Conservation (phyloP, 139 green algal species). For the Asterochloris sp. region DNA sequence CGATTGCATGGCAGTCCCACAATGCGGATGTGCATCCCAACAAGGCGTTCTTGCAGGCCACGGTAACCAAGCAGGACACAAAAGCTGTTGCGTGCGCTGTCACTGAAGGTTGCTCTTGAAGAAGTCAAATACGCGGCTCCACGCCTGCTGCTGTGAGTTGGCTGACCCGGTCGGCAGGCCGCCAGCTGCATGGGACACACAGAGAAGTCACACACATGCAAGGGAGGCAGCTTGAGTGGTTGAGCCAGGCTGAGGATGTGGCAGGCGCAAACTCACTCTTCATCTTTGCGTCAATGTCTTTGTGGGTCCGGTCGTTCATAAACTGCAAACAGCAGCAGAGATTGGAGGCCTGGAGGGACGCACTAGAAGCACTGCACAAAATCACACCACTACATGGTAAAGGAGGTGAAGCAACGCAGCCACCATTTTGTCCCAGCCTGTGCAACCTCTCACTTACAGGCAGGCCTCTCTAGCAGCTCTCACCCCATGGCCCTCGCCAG, state of each 20-base stretch:
- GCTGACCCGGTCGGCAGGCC: conserved; percentile 2
- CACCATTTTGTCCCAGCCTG: too few relatives aligned
- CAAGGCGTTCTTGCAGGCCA: too few relatives aligned
- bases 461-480: too few relatives aligned
- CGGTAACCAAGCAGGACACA: too few relatives aligned
- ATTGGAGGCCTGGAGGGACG: background rate
- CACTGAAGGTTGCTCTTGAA: background rate
- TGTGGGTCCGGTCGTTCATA: conserved; percentile 33
- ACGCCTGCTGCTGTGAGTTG: conserved; percentile 4
- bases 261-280: background rate
- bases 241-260: background rate
- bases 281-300: conserved; percentile 22
- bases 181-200: conserved; percentile 2
- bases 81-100: too few relatives aligned
- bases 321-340: conserved; percentile 42
- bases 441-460: too few relatives aligned
- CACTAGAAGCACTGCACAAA: too few relatives aligned
- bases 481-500: conserved; percentile 14
- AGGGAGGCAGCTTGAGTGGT: background rate
- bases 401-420: too few relatives aligned
- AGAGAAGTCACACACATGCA: background rate
- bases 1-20: too few relatives aligned
- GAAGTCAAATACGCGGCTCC: conserved; percentile 4
- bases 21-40: too few relatives aligned
- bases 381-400: too few relatives aligned